Base-by-base conservation (phyloP, 2,329 filamentous ascomycete genomes). In the Phialemoniopsis sp. region DNA sequence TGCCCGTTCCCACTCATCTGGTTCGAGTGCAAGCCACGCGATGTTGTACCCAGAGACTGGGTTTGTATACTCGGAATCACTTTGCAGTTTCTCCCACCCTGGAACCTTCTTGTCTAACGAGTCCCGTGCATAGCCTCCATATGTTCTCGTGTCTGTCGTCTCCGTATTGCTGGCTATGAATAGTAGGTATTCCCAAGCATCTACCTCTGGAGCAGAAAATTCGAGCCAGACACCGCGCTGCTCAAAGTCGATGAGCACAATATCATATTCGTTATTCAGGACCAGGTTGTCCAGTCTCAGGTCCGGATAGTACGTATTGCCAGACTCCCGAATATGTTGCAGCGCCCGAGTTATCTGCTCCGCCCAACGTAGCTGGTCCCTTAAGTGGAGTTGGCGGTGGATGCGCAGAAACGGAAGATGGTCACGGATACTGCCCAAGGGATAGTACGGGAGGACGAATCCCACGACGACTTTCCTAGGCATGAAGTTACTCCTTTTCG, bases 171-270 rank as follows among this genome's bases (percentile, higher is more conserved):
- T 60, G 21, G 73, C 73, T 29, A 81, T 53, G 13, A 77, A 56
- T n/a, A 72, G 70, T 13, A 79, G 51, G 46, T 78, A 79, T 47
- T 81, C 76, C 35, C 81, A 59, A 19, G 71, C 70, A 50, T 79
- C 78, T 44, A 81, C 69, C 51, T 82, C 78, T 0, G 78, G 78
- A 1, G 78, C 66, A 2, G 71, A 72, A 53, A 80, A 81, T 52
- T 79, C 73, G 55, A 72, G 78, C 77, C 77, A 81, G 3, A 80
- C 75, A 8, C 78, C 77, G 26, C 78, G 68, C 54, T 81, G 77
- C 55, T 82, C 78, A 49, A 82, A 79, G 45, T 82, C 78, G 5
- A 81, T 67, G 67, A 82, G 72, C 49, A 80, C 52, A 9, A 70
- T 57, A 39, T 78, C 65, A 15, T 59, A 60, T 2, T 58, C 48